These are phyloP conservation scores for Daldinia childiae DNA, from an alignment of 495 filamentous ascomycete species.

Conservation along the genomic window DNA sequence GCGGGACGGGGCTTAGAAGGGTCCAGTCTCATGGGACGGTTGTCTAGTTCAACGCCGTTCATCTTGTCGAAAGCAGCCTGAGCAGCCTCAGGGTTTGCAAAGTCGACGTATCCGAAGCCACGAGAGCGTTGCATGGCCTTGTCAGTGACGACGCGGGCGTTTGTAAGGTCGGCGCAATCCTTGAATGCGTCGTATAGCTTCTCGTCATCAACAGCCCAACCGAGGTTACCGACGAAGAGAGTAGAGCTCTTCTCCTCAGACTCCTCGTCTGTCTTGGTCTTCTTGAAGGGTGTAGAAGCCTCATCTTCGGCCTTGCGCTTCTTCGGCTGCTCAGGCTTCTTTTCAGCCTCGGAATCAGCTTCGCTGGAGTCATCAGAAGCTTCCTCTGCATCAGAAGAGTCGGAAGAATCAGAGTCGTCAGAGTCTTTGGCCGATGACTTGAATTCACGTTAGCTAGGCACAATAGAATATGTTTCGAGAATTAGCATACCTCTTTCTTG, in stretches of 20 bases:
- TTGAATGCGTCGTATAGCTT: slow-evolving; percentile 89
- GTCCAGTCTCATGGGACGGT: slow-evolving; percentile 88
- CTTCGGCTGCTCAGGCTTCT: slow-evolving; percentile 70
- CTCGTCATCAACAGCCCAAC: slow-evolving; percentile 94
- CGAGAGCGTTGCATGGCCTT: slow-evolving; percentile 83
- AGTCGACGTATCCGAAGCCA: slow-evolving; percentile 98
- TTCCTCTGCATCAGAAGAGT: slow-evolving; percentile 51
- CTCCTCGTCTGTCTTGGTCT: slow-evolving; percentile 74
- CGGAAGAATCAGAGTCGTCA: slow-evolving; percentile 55
- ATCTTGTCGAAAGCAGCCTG: slow-evolving; percentile 81
- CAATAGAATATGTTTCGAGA: neutral
- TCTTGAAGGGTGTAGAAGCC: slow-evolving; percentile 72
- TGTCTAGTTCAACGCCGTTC: slow-evolving; percentile 83
- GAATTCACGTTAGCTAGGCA: slow-evolving; percentile 22
- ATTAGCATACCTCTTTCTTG: slow-evolving; percentile 50
- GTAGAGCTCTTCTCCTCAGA: slow-evolving; percentile 63
- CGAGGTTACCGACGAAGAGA: slow-evolving; percentile 92
- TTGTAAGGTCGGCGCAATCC: slow-evolving; percentile 78
- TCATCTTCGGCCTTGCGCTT: slow-evolving; percentile 90
- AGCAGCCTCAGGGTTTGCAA: slow-evolving; percentile 71
- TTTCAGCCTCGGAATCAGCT: slow-evolving; percentile 56
- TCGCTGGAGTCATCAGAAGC: slow-evolving; percentile 55
- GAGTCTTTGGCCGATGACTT: slow-evolving; percentile 44
- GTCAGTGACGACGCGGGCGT: slow-evolving; percentile 85
- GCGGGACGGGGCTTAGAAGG: slow-evolving; percentile 77